Conservation (phyloP, 2,329 filamentous ascomycete genomes). For the Penicillium brevicompactum region DNA sequence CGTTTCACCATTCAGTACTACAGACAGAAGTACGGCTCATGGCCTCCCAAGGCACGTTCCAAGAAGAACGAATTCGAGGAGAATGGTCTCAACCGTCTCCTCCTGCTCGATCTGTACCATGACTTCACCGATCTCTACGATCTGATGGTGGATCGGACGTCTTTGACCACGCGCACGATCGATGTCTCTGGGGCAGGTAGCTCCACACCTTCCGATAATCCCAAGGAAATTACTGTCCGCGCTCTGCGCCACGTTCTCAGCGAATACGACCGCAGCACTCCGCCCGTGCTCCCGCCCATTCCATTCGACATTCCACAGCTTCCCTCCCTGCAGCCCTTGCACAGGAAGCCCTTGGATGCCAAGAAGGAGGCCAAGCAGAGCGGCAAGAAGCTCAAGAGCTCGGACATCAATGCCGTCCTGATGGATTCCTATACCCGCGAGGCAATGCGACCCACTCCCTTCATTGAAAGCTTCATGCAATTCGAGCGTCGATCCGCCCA, state of each 20-base stretch:
- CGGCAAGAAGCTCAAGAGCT: conserved; percentile 71
- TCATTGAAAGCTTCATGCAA: conserved; percentile 51
- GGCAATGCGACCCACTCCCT: conserved; percentile 54
- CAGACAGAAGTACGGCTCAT: conserved; percentile 67
- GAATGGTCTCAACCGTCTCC: conserved; percentile 80
- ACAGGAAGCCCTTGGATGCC: conserved; percentile 64
- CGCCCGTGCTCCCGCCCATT: conserved; percentile 86
- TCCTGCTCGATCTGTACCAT: conserved; percentile 78
- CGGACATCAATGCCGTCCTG: conserved; percentile 77
- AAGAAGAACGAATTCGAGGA: conserved; percentile 91
- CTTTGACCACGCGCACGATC: conserved; percentile 75
- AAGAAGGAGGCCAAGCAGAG: conserved; percentile 76
- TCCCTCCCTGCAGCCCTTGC: conserved; percentile 68
- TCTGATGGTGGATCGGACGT: conserved; percentile 76
- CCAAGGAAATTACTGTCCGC: conserved; percentile 62
- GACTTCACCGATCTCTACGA: conserved; percentile 90
- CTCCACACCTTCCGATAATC: conserved; percentile 42
- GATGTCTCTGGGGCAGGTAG: conserved; percentile 64
- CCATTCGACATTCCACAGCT: conserved; percentile 85
- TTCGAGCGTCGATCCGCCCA: conserved; percentile 49
- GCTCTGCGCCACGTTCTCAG: conserved; percentile 77
- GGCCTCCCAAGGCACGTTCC: conserved; percentile 88
- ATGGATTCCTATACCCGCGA: conserved; percentile 80
- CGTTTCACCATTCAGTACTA: conserved; percentile 73
- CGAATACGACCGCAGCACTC: conserved; percentile 86